Base-by-base conservation (phyloP, 441 rosid genomes). In the Kokia cookei region DNA sequence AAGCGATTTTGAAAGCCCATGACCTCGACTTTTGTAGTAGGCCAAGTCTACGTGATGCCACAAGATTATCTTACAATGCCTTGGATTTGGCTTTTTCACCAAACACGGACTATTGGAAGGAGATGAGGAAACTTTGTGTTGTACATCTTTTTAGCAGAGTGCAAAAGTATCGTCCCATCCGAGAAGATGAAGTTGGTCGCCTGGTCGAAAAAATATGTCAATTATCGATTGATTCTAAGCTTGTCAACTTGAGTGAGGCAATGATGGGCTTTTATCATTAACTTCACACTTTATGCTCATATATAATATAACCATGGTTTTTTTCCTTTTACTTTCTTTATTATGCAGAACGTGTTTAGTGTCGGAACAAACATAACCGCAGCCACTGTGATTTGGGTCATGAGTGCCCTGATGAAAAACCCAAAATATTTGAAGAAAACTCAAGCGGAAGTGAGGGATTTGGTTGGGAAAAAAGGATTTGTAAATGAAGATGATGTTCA, bases 81-180 rank as follows among this genome's bases (percentile, higher is more conserved):
- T 71, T 74, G 0, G 86, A 87, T 22, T 58, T 83, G 17, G 76
- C 75, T 50, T 85, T 85, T 76, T 73, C 87, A 27, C 78, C 82
- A 7, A 69, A 73, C 47, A 85, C 82, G 5, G 66, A 74, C 0
- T 85, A 80, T 61, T 85, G 82, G 85, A 73, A 82, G 42, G 86
- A 83, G 59, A 83, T 76, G 0, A 72, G 86, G 15, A 87, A 79
- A 54, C 74, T 83, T 82, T 3, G 35, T 29, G 35, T 4, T 4
- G 35, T 29, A 29, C 35, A 29, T 29, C 5, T 29, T 5, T 29
- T 82, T 8, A 77, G 81, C 67, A 68, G 84, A 7, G 83, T 77
- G 13, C 47, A 55, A 59, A 69, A 78, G 27, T 79, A 76, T 50
- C 67, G 55, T 2, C 43, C 59, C 3, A 54, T 80, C 1, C 67